Evolutionary conservation across 371 early-diverging fungal species (phyloP), one percentile per base, ranked within the genome.

Genomic region (Apophysomyces trapeziformis): DNA sequence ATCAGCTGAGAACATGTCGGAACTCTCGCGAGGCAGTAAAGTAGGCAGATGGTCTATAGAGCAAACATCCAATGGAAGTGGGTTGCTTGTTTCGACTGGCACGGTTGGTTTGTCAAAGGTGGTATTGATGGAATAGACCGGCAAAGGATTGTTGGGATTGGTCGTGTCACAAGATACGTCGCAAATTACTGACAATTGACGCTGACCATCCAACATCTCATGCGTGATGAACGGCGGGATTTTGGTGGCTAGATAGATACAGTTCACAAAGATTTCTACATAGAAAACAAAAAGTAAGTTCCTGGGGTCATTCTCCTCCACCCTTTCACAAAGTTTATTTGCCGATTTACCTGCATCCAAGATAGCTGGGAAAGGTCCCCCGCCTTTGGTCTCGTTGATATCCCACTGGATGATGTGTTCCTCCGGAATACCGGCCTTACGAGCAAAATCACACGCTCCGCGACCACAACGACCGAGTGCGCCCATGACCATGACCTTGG

Each of bases 111-210:
- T 87, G 72, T 94, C 95, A 81, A 98, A 98, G 13, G 96, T 95
- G 26, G 97, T 95, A 80, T 90, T 89, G 76, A 89, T 82, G 44
- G 83, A 77, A 86, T 98, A 98, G 57, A 98, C 89, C 26, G 97
- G 99, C 60, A 98, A 88, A 41, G 99, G 99, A 82, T 98, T 98
- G 85, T 95, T 88, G 21, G 97, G 96, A 79, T 96, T 97, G 75
- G 95, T 97, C 21, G 95, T 92, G 76, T 98, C 99, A 77, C 99
- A 98, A 68, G 92, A 91, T 58, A 98, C 99, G 75, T 98, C 99
- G 32, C 92, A 93, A 50, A 98, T 83, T 18, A 96, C 92, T 38
- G 90, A 87, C 44, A 98, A 72, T 57, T 84, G 82, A 58, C 97
- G 88, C 38, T 82, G 76, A 57, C 79, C 83, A 68, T 90, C 88